Percentiles rank a stretch among this genome's conserved stretches.
Evolutionary conservation across 176 grass and related monocot species (phyloP).

Genomic region (Typha latifolia): DNA sequence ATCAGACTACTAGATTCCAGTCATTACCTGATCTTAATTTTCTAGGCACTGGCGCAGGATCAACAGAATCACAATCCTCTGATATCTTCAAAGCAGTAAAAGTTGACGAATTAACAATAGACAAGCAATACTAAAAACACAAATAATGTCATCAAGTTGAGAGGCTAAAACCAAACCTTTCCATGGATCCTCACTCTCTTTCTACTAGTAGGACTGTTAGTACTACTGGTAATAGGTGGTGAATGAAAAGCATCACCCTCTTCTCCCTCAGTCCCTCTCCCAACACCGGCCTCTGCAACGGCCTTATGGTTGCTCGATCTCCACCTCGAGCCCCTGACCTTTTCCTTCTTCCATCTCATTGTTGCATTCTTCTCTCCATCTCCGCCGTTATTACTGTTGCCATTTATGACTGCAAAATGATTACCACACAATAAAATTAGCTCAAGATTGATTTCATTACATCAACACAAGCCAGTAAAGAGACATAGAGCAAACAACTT

Average conservation of each 20-base stretch:
- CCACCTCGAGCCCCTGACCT: conserved; percentile 33
- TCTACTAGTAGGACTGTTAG: conserved; percentile 21
- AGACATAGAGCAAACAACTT: neutral
- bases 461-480: neutral
- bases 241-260: conserved; percentile 20
- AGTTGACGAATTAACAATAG: neutral
- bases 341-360: conserved; percentile 35
- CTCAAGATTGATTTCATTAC: neutral
- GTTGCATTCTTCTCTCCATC: conserved; percentile 15
- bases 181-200: conserved; percentile 31
- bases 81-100: conserved; percentile 29
- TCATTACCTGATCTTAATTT: conserved; percentile 76
- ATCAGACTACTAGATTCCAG: neutral
- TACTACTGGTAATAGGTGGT: conserved; percentile 13
- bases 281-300: neutral
- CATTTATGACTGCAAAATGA: too few species aligned
- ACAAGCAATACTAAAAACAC: neutral
- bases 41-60: conserved; percentile 57
- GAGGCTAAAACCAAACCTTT: conserved; percentile 32
- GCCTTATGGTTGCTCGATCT: conserved; percentile 30
- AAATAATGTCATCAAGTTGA: conserved; percentile 1
- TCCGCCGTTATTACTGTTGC: neutral
- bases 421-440: neutral
- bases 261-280: conserved; percentile 10
- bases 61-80: conserved; percentile 33